Percentiles rank a stretch among this genome's conserved stretches.
Conservation (phyloP, 257 asterid species). For the Pogostemon cablin region DNA sequence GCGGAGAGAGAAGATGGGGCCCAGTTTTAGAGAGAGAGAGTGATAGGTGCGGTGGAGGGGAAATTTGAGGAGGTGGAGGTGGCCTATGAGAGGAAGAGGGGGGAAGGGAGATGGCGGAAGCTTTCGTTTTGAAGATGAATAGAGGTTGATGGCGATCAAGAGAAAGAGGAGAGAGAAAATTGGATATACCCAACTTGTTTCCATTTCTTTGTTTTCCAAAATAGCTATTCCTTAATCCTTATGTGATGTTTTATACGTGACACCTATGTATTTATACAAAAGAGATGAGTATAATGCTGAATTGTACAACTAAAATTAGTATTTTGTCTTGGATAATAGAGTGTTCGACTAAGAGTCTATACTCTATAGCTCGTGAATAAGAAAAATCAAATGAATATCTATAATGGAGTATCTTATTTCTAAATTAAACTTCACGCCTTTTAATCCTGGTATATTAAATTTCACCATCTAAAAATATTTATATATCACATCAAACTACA, state of each 20-base stretch:
- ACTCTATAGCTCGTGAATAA: too few relatives aligned
- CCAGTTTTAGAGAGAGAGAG: constrained; percentile 41
- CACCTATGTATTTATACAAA: neutral
- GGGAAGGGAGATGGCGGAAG: constrained; percentile 52
- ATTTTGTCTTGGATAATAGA: too few relatives aligned
- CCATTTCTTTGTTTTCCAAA: constrained; percentile 28
- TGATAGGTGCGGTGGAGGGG: constrained; percentile 49
- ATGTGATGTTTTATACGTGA: neutral
- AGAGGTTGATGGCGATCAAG: constrained; percentile 1
- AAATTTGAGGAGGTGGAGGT: constrained; percentile 57
- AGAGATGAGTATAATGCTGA: too few relatives aligned
- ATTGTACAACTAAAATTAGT: too few relatives aligned
- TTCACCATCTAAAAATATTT: too few relatives aligned
- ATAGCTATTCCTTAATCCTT: neutral
- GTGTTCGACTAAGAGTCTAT: too few relatives aligned
- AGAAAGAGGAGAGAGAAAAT: constrained; percentile 32
- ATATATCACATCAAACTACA: too few relatives aligned
- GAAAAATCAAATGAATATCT: too few relatives aligned
- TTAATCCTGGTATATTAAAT: too few relatives aligned
- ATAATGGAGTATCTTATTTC: too few relatives aligned
- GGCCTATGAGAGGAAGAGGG: constrained; percentile 55
- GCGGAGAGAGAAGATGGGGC: constrained; percentile 61
- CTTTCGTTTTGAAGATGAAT: constrained; percentile 26
- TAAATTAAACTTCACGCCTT: too few relatives aligned
- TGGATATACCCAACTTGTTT: constrained; percentile 31